Evolutionary conservation across 2,329 filamentous ascomycete species (phyloP).

Genomic region (Colletotrichum musae): DNA sequence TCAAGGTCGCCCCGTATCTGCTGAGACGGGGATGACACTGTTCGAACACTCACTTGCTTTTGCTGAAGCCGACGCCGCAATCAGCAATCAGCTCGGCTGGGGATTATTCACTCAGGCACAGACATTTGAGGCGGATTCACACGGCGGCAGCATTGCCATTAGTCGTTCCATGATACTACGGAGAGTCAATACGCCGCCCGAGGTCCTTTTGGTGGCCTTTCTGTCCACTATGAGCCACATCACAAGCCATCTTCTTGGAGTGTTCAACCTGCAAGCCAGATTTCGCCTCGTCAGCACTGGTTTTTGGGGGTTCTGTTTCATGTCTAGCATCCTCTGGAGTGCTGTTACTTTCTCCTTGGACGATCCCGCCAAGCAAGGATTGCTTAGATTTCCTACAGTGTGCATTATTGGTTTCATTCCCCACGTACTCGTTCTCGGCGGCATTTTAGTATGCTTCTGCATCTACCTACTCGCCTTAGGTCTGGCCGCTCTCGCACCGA

Average conservation of each 20-base stretch:
- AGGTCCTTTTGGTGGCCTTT: slow-evolving; percentile 87
- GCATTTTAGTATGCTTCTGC: slow-evolving; percentile 80
- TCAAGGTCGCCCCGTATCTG: slow-evolving; percentile 83
- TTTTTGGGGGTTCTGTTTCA: slow-evolving; percentile 92
- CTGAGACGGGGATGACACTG: slow-evolving; percentile 95
- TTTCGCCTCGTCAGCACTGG: slow-evolving; percentile 89
- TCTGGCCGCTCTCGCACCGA: slow-evolving; percentile 79
- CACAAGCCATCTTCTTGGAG: slow-evolving; percentile 85
- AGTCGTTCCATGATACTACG: slow-evolving; percentile 79
- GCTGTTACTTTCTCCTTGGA: slow-evolving; percentile 74
- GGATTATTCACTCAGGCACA: slow-evolving; percentile 71
- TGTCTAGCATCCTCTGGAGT: slow-evolving; percentile 86
- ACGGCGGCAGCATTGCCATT: slow-evolving; percentile 57
- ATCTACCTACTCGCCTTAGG: slow-evolving; percentile 86
- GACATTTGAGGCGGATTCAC: slow-evolving; percentile 47
- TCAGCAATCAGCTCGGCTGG: slow-evolving; percentile 84
- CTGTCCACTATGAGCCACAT: slow-evolving; percentile 93
- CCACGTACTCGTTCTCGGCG: slow-evolving; percentile 87
- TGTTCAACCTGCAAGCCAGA: slow-evolving; percentile 83
- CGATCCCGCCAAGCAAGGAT: slow-evolving; percentile 72
- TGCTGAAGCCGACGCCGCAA: slow-evolving; percentile 91
- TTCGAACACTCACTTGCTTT: slow-evolving; percentile 98
- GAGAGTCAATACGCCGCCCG: slow-evolving; percentile 88
- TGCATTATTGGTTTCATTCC: slow-evolving; percentile 96
- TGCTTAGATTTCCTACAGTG: slow-evolving; percentile 92